Evolutionary conservation across 2,329 filamentous ascomycete genomes (phyloP).

Genomic region (Akanthomyces dipterigenus): DNA sequence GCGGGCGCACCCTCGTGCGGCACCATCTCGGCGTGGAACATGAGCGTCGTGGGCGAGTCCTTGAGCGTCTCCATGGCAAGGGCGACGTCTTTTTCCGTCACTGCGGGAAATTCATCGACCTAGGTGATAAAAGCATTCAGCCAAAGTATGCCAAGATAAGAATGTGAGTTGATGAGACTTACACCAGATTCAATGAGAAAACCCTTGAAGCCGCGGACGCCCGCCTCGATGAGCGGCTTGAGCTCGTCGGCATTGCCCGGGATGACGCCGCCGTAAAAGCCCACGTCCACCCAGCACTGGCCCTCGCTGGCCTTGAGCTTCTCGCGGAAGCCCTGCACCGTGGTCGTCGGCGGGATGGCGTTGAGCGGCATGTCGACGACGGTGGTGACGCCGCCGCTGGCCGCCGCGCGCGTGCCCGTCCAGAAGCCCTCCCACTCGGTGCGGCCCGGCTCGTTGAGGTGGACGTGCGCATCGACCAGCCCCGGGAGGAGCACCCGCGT

Average conservation of each 20-base stretch:
- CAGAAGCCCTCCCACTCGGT: conserved; percentile 99
- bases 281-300: conserved; percentile 98
- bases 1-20: conserved; percentile 78
- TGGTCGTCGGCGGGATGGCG: conserved; percentile 93
- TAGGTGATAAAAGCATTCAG: conserved; percentile 29
- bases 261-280: conserved; percentile 92
- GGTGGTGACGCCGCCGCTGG: conserved; percentile 92
- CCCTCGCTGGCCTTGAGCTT: conserved; percentile 79
- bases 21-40: conserved; percentile 99
- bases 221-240: conserved; percentile 71
- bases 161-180: no score
- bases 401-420: conserved; percentile 88
- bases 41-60: conserved; percentile 78
- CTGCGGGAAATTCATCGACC: conserved; percentile 93
- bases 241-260: conserved; percentile 81
- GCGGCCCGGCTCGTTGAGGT: conserved; percentile 92
- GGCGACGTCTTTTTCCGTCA: conserved; percentile 71
- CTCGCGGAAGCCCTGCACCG: conserved; percentile 70
- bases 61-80: conserved; percentile 76
- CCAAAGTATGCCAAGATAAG: background rate
- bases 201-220: conserved; percentile 93
- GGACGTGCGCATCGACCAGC: conserved; percentile 92
- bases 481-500: conserved; percentile 82
- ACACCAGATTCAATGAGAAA: conserved; percentile 96
- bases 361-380: conserved; percentile 98